Evolutionary conservation across 352 stramenopile genomes (phyloP).

Genomic region (Phytophthora kernoviae): DNA sequence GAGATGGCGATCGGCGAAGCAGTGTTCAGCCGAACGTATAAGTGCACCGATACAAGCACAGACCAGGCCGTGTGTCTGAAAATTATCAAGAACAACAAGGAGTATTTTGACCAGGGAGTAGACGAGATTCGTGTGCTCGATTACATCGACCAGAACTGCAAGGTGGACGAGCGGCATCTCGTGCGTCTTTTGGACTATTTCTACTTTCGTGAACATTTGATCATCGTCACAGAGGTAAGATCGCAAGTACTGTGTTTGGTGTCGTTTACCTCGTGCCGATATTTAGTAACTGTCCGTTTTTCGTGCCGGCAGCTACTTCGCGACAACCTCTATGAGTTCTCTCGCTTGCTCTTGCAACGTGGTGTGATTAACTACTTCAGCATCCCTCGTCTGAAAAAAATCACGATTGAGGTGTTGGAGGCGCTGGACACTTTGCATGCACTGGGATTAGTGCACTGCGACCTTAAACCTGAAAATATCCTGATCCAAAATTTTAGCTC

Average conservation of each 20-base stretch:
- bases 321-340: constrained; percentile 99
- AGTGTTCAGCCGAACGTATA: constrained; percentile 87
- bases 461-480: constrained; percentile 99
- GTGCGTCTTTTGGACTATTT: constrained; percentile 96
- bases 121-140: constrained; percentile 83
- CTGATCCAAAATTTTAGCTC: constrained; percentile 85
- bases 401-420: constrained; percentile 96
- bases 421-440: constrained; percentile 88
- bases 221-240: constrained; percentile 96
- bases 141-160: constrained; percentile 73
- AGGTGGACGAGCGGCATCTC: constrained; percentile 93
- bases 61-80: constrained; percentile 95
- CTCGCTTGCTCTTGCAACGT: constrained; percentile 76
- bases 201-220: constrained; percentile 95
- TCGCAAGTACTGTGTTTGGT: background rate
- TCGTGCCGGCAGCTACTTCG: constrained; percentile 76
- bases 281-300: constrained; percentile 6
- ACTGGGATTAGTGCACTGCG: constrained; percentile 96
- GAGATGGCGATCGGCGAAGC: constrained; percentile 78
- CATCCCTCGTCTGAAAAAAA: constrained; percentile 90
- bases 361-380: constrained; percentile 95
- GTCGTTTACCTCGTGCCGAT: constrained; percentile 1
- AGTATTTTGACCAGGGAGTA: constrained; percentile 98
- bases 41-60: constrained; percentile 61
- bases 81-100: constrained; percentile 99